Evolutionary conservation across 2,329 filamentous ascomycete genomes (phyloP).

Genomic region (Xylaria digitata): DNA sequence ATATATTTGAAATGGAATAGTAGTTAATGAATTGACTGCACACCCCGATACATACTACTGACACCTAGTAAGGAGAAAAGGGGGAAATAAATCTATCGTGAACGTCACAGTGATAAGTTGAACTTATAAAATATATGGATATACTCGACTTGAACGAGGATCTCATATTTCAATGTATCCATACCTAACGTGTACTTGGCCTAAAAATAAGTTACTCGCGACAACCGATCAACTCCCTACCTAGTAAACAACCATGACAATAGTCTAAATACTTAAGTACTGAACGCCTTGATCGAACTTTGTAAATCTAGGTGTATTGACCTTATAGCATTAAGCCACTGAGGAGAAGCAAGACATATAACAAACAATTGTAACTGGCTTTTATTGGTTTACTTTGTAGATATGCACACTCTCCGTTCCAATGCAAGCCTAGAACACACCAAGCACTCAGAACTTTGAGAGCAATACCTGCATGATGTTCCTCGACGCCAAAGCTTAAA

Average conservation of each 20-base stretch:
- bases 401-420: background rate
- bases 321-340: background rate
- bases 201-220: background rate
- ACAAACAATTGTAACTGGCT: background rate
- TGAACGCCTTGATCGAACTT: background rate
- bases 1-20: too few relatives aligned
- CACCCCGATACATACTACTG: too few relatives aligned
- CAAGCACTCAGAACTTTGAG: background rate
- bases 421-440: slow-evolving; percentile 16
- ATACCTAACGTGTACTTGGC: background rate
- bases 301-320: background rate
- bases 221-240: background rate
- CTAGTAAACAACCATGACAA: background rate
- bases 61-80: too few relatives aligned
- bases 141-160: background rate
- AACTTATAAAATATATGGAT: background rate
- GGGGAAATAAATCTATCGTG: too few relatives aligned
- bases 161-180: background rate
- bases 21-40: too few relatives aligned
- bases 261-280: background rate
- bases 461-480: slow-evolving; percentile 7
- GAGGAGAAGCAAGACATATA: background rate
- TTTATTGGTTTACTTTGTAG: slow-evolving; percentile 1
- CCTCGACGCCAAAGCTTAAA: slow-evolving; percentile 12
- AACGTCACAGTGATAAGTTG: too few relatives aligned